Conservation (phyloP, 352 stramenopile genomes). For the Phytophthora fragariae region DNA sequence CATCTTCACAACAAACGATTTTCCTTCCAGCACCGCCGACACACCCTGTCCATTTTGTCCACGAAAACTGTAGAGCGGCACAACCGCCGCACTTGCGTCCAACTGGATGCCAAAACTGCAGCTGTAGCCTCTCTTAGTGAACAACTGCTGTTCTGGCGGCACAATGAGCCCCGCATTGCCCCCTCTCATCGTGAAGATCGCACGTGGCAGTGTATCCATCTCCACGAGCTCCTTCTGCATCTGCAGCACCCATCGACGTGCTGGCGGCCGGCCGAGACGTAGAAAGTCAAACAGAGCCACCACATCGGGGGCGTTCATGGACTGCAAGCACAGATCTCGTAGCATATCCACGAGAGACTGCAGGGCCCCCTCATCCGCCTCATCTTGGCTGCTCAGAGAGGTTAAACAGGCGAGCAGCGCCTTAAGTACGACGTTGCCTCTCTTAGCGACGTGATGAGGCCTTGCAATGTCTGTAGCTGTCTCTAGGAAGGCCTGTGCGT, state of each 20-base stretch:
- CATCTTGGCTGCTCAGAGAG: slow-evolving; percentile 43
- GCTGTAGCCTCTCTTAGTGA: slow-evolving; percentile 83
- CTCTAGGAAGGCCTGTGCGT: slow-evolving; percentile 48
- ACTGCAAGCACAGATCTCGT: slow-evolving; percentile 58
- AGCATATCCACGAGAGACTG: slow-evolving; percentile 55
- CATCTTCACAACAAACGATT: slow-evolving; percentile 66
- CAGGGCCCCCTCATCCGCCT: slow-evolving; percentile 38
- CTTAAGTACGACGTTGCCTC: slow-evolving; percentile 57
- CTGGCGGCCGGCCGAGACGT: slow-evolving; percentile 55
- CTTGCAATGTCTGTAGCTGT: neutral
- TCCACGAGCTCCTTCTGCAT: slow-evolving; percentile 67
- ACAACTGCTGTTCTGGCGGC: slow-evolving; percentile 59
- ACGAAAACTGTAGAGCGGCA: slow-evolving; percentile 80
- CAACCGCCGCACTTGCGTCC: slow-evolving; percentile 35
- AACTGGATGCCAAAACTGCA: slow-evolving; percentile 73
- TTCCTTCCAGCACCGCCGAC: slow-evolving; percentile 60
- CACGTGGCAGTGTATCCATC: slow-evolving; percentile 61
- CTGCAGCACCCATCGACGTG: slow-evolving; percentile 57
- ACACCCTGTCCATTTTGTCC: slow-evolving; percentile 80
- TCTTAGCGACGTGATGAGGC: slow-evolving; percentile 21
- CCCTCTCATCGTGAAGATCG: slow-evolving; percentile 79
- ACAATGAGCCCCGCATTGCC: slow-evolving; percentile 70
- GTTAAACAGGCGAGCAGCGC: slow-evolving; percentile 55
- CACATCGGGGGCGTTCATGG: slow-evolving; percentile 65
- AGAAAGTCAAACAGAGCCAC: slow-evolving; percentile 81